Evolutionary conservation across 148 eudicot genomes (phyloP), one percentile per base, ranked within the genome.

Genomic region (Camellia sinensis): DNA sequence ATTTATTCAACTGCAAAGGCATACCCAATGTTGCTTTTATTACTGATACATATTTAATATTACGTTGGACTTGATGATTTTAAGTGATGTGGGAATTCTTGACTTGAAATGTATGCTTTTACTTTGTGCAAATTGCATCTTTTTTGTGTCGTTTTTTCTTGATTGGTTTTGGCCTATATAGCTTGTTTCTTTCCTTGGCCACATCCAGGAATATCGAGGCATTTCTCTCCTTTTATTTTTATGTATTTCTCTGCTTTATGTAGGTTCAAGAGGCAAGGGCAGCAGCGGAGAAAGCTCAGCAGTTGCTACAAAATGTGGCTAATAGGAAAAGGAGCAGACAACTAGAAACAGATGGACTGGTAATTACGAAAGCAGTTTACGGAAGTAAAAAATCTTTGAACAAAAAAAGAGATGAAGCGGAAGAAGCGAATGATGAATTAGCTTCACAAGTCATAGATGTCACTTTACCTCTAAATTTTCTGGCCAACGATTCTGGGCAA

Each of bases 281-380:
- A 73, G 90, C 97, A 83, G 98, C 99, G 19, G 87, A 89, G 85
- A 93, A 96, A 91, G 92, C 99, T 81, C 99, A 96, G 71, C 88
- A 91, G 64, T 85, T 96, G 69, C 85, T 96, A 68, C 87, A 84
- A 85, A 94, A 83, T 84, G 97, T 96, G 43, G 92, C 99, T 75
- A 84, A 84, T 74, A 90, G 99, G 85, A 96, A 96, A 78, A 91
- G 78, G 77, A 90, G 71, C 80, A 91, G 77, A 84, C 98, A 92
- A 83, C 73, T 67, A 44, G 98, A 93, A 83, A 73, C 75, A 41
- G 87, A 84, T 84, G 98, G 99, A 80, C 85, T 96, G 80, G 89
- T 92, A 59, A 83, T 96, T 75, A 85, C 86, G 15, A 89, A 89
- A 87, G 98, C 98, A 78, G 43, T 89, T 41, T 96, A 96, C 70